These are phyloP conservation scores for Pseudotsuga menziesii DNA, from an alignment of 75 land plant species.

Conservation along the genomic window DNA sequence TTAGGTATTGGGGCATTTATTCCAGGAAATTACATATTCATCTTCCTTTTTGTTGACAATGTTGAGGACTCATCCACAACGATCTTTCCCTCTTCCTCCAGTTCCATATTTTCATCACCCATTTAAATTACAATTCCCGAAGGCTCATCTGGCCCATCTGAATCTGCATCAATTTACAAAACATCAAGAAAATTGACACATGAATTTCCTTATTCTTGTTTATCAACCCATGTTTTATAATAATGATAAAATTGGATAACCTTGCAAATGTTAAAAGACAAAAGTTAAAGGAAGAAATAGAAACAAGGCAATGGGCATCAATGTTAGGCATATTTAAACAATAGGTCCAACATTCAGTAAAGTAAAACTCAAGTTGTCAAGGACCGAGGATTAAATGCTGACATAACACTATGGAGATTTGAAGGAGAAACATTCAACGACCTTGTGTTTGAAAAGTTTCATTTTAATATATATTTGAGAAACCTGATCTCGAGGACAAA, in stretches of 20 bases:
- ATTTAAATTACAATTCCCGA: slow-evolving; percentile 36
- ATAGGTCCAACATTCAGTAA: background rate
- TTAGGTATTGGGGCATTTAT: slow-evolving; percentile 86
- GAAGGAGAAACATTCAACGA: background rate
- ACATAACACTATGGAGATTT: background rate
- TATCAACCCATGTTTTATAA: background rate
- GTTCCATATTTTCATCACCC: no score
- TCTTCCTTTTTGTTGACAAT: slow-evolving; percentile 31
- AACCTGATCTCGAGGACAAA: no score
- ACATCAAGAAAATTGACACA: background rate
- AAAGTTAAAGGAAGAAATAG: background rate
- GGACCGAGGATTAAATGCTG: background rate
- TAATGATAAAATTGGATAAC: background rate
- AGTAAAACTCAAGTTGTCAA: background rate
- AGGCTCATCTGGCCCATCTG: slow-evolving; percentile 64
- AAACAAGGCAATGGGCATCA: background rate
- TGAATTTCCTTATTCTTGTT: background rate
- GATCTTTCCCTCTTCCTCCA: slow-evolving; percentile 60
- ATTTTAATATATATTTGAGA: no score
- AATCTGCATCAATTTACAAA: slow-evolving; percentile 19
- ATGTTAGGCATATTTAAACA: background rate
- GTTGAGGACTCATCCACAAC: slow-evolving; percentile 22
- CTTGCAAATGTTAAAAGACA: background rate
- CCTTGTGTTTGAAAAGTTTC: no score
- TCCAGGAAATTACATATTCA: slow-evolving; percentile 82